A percentile compares a stretch with the other conserved stretches of the same genome.
Evolutionary conservation across 164 flowering plant species (phyloP).

Genomic region (Echeveria elegans): DNA sequence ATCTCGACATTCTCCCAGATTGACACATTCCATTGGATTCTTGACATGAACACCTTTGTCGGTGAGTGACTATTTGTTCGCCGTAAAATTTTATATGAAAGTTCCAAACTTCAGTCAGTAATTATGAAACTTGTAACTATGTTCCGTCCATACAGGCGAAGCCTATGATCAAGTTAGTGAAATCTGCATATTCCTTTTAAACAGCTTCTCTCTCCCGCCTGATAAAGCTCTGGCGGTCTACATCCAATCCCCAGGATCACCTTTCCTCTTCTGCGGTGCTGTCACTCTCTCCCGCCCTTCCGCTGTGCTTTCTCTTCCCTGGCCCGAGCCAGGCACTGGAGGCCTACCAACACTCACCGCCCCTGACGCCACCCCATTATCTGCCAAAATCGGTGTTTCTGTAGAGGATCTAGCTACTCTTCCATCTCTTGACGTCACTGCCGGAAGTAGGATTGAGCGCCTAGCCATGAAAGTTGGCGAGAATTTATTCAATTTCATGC

Average conservation of each 20-base stretch:
- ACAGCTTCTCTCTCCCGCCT: constrained; percentile 66
- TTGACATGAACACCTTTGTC: constrained; percentile 89
- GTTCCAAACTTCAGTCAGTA: neutral
- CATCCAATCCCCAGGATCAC: constrained; percentile 85
- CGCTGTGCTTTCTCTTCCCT: constrained; percentile 69
- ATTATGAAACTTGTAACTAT: neutral
- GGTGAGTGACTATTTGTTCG: constrained; percentile 23
- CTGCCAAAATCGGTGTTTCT: constrained; percentile 92
- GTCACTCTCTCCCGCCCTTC: constrained; percentile 85
- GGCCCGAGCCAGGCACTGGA: constrained; percentile 66
- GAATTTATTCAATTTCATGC: constrained; percentile 96
- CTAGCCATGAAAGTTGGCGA: constrained; percentile 92
- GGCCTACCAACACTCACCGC: constrained; percentile 47
- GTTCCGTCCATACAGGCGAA: constrained; percentile 40
- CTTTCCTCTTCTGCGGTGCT: constrained; percentile 80
- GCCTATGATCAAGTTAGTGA: constrained; percentile 68
- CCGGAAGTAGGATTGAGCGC: constrained; percentile 57
- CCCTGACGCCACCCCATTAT: constrained; percentile 40
- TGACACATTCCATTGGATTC: constrained; percentile 90
- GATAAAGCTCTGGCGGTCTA: constrained; percentile 92
- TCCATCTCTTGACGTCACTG: constrained; percentile 63
- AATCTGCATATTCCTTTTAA: constrained; percentile 81
- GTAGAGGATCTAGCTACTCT: constrained; percentile 71
- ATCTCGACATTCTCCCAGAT: constrained; percentile 85
- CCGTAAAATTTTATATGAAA: constrained; percentile 1